phyloP scores from a whole-genome alignment of 1,139 yeast genomes.

The Debaryomycetaceae sp. region DNA sequence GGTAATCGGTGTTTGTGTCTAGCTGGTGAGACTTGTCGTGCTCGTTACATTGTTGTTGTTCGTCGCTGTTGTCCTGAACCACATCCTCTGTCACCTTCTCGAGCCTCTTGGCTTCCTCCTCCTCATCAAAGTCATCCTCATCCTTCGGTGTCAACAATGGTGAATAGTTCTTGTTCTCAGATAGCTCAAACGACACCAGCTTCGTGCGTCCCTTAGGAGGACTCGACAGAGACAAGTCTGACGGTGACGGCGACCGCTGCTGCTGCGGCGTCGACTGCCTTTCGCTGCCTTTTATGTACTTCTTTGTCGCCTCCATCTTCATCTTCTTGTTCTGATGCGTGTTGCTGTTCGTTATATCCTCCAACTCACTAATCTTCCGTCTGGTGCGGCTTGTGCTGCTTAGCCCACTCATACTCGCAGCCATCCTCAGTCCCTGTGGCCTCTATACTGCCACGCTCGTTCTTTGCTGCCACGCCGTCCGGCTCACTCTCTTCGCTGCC shows the following conservation, averaged over 20 bases:
- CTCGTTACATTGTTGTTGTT: not conserved
- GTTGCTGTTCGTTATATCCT: constrained; percentile 29
- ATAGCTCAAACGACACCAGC: constrained; percentile 23
- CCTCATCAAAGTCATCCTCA: constrained; percentile 32
- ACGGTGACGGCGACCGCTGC: constrained; percentile 26
- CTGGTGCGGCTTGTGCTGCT: constrained; percentile 15
- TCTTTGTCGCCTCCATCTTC: constrained; percentile 6
- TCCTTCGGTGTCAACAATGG: constrained; percentile 45
- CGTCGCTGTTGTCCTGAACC: not conserved
- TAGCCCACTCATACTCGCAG: constrained; percentile 24
- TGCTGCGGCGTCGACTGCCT: constrained; percentile 6
- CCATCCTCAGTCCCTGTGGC: constrained; percentile 13
- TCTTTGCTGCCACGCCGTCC: not conserved
- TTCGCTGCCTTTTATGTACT: constrained; percentile 6
- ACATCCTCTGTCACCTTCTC: constrained; percentile 1
- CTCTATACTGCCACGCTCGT: not conserved
- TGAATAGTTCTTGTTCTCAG: constrained; percentile 23
- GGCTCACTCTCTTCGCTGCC: not conserved
- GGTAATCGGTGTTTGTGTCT: constrained; percentile 35
- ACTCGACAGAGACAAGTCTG: constrained; percentile 14
- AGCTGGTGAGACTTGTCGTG: constrained; percentile 9
- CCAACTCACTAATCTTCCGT: constrained; percentile 32
- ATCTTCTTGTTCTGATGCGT: constrained; percentile 10
- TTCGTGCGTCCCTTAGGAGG: constrained; percentile 16
- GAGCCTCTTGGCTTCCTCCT: constrained; percentile 5